phyloP scores from a whole-genome alignment of 257 asterid species.

The Solanum lignicaule region DNA sequence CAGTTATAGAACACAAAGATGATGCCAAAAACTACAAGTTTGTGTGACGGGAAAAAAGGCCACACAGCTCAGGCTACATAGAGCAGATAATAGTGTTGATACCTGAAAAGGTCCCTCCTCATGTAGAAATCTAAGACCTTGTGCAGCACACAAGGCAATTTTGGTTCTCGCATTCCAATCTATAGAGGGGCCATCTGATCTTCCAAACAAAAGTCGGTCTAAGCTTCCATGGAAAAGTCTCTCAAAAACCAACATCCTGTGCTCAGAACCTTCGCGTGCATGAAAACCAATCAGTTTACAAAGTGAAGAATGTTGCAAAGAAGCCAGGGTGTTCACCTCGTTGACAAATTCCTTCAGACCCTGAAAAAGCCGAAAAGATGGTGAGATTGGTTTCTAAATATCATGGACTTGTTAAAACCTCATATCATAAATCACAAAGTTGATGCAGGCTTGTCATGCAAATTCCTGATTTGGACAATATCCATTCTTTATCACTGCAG shows the following conservation, averaged over 20 bases:
- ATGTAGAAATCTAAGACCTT: slow-evolving; percentile 77
- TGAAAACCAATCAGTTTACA: slow-evolving; percentile 85
- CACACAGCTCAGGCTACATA: background rate
- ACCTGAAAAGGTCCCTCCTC: slow-evolving; percentile 99
- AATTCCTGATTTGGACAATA: background rate
- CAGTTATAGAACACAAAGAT: background rate
- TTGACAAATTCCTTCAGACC: slow-evolving; percentile 75
- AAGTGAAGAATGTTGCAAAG: slow-evolving; percentile 66
- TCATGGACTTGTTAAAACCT: background rate
- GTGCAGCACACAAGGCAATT: slow-evolving; percentile 85
- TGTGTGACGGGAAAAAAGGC: background rate
- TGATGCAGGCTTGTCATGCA: background rate
- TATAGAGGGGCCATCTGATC: slow-evolving; percentile 89
- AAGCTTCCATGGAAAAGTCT: slow-evolving; percentile 83
- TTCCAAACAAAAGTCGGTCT: slow-evolving; percentile 71
- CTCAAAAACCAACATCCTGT: slow-evolving; percentile 82
- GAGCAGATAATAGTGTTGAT: background rate
- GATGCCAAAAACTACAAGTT: background rate
- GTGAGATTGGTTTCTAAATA: background rate
- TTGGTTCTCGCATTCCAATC: slow-evolving; percentile 96
- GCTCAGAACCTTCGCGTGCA: slow-evolving; percentile 79
- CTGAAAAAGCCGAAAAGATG: slow-evolving; percentile 24
- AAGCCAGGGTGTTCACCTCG: slow-evolving; percentile 67
- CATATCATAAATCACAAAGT: background rate
- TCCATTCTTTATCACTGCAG: background rate